Evolutionary conservation across 2,329 filamentous ascomycete species (phyloP).

Genomic region (Dothiorella sarmentorum): DNA sequence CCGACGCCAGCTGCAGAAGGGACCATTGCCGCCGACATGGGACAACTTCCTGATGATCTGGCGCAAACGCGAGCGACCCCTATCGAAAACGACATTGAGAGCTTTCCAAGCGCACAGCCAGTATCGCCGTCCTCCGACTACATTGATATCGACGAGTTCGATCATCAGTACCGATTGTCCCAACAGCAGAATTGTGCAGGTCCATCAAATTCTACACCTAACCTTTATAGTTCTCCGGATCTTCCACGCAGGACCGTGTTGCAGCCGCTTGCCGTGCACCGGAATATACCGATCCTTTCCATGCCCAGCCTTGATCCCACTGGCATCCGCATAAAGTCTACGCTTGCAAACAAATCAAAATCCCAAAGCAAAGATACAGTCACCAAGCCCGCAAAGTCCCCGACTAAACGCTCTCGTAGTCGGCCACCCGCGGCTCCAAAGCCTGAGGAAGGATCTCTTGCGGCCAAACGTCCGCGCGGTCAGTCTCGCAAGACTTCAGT

Average conservation of each 20-base stretch:
- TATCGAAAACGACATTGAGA: background rate
- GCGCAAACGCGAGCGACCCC: background rate
- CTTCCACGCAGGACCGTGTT: background rate
- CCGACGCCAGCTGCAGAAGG: background rate
- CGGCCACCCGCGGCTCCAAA: no score
- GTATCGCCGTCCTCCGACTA: background rate
- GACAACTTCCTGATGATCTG: background rate
- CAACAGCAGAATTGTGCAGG: background rate
- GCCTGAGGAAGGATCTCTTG: no score
- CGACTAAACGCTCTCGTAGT: background rate
- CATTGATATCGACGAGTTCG: slow-evolving; percentile 12
- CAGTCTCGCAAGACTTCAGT: background rate
- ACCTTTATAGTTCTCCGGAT: background rate
- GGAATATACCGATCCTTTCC: background rate
- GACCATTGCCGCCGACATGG: background rate
- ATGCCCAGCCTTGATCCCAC: background rate
- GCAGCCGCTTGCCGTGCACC: background rate
- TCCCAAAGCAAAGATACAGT: background rate
- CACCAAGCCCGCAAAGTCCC: no score
- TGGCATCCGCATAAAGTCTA: background rate
- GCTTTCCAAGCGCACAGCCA: background rate
- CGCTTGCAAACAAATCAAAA: background rate
- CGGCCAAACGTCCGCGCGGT: background rate
- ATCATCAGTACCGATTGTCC: background rate
- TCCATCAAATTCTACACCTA: background rate